Evolutionary conservation across 2,329 filamentous ascomycete species (phyloP), one percentile per base, ranked within the genome.

Genomic region (Diaporthe sp.): DNA sequence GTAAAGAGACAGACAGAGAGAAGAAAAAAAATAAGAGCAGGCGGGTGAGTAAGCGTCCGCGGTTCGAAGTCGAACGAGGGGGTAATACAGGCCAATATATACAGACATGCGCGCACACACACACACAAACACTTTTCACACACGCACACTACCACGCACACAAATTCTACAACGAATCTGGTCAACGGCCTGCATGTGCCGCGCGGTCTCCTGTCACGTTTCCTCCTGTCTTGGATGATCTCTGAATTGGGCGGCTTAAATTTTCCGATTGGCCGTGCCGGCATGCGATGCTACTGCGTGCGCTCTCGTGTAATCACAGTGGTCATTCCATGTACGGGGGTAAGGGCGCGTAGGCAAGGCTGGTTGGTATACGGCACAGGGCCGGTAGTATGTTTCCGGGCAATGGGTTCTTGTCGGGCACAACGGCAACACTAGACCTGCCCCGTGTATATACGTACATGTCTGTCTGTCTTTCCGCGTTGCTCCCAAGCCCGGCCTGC

Each of bases 261-360:
- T 55, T 55, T 42, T 55, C 71, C 71, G 71, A 73, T 73, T 73
- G 71, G 71, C 13, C 51, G n/a, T 55, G 31, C 19, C 5, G n/a
- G 37, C 71, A 73, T 73, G 71, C 71, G 34, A 73, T 73, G 71
- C 71, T 73, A 73, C 71, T 53, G 71, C 58, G 71, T 65, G 44
- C 49, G 31, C 46, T 73, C 61, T 31, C 37, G 49, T 73, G 58
- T 65, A 65, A 73, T 65, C 58, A 73, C 58, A 73, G 71, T 55
- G 31, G 65, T 19, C 5, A 22, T 28, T 9, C 42, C 15, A 31
- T 28, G 31, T 39, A 39, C 31, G 60, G 60, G 39, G n/a, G 60
- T n/a, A 34, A 70, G 13, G 65, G 65, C 65, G 65, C 65, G 65
- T 70, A 70, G 65, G 46, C 62, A 15, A 49, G 61, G 55, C 55